A percentile compares a stretch with the other conserved stretches of the same genome.
phyloP scores from a whole-genome alignment of 106 monocot species.

The Alisma plantagoaquatica region DNA sequence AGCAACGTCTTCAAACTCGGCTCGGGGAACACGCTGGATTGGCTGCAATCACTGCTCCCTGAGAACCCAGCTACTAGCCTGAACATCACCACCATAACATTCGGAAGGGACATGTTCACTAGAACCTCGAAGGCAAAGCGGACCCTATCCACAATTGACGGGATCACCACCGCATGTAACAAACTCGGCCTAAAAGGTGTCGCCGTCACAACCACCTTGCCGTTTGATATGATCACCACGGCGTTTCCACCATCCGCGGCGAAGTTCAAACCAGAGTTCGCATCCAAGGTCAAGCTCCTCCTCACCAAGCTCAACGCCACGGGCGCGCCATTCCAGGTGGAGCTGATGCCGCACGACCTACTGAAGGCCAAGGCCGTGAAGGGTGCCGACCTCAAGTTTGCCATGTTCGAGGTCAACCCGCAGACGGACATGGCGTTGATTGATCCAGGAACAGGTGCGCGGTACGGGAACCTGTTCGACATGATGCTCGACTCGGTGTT shows the following conservation, averaged over 20 bases:
- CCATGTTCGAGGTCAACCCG: neutral
- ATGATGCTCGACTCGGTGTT: constrained; percentile 10
- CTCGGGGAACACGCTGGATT: no score
- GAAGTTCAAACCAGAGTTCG: neutral
- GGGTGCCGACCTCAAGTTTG: neutral
- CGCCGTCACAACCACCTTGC: constrained; percentile 5
- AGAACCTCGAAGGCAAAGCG: neutral
- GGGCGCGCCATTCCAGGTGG: constrained; percentile 4
- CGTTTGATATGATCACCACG: neutral
- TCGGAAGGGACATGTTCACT: neutral
- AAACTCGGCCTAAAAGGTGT: neutral
- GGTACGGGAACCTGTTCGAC: constrained; percentile 2
- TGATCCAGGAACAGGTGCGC: neutral
- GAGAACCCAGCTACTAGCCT: neutral
- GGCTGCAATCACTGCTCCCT: neutral
- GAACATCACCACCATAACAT: constrained; percentile 5
- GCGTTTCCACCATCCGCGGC: constrained; percentile 6
- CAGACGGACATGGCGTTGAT: neutral
- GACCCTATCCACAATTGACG: neutral
- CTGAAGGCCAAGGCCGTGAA: neutral
- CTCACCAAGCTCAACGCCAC: neutral
- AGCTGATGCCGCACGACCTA: constrained; percentile 2
- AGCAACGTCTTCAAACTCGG: no score
- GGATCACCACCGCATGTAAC: neutral
- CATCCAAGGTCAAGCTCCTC: neutral